Evolutionary conservation across 768 basidiomycete species (phyloP), one percentile per base, ranked within the genome.

Genomic region (Lactarius hengduanensis): DNA sequence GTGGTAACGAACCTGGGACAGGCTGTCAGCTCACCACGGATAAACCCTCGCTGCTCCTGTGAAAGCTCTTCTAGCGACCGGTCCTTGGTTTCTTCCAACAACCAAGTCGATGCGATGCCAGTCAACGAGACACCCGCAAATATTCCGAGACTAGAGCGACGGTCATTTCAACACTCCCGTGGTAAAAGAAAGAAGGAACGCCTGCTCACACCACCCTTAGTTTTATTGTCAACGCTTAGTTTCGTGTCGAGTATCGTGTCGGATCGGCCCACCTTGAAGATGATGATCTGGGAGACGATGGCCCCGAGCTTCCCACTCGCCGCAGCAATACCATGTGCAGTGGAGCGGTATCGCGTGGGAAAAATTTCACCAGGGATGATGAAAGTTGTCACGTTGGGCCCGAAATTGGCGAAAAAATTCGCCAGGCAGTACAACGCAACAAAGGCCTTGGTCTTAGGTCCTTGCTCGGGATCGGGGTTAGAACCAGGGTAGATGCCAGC

Each of bases 261-360:
- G n/a, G 47, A 72, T 18, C 1, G 0, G 36, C 16, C 2, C 53
- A 57, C 72, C 28, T 68, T 45, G 22, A 78, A 79, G 70, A 81
- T 78, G 13, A 71, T 77, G 55, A 80, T 66, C 60, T 77, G 76
- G 1, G 80, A 73, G 41, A 80, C 64, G 74, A 82, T 77, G 41
- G 81, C 80, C n/a, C 81, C 81, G 38, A 76, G 57, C 68, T 82
- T 82, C 41, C 81, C 81, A 50, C 72, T 72, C 1, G 80, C 81
- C 1, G 81, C 81, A 1, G 78, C 76, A 67, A 82, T 76, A 20
- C 81, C 81, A 66, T 81, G 80, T 4, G 77, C 78, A 2, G 78
- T 77, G 4, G 78, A 76, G 26, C 80, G 76, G 69, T 80, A 80
- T 13, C 80, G 77, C 8, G 81, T 82, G 9, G 81, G 81, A 70